Evolutionary conservation across 2,329 filamentous ascomycete genomes (phyloP).

Genomic region (Harringtonia aguacate): DNA sequence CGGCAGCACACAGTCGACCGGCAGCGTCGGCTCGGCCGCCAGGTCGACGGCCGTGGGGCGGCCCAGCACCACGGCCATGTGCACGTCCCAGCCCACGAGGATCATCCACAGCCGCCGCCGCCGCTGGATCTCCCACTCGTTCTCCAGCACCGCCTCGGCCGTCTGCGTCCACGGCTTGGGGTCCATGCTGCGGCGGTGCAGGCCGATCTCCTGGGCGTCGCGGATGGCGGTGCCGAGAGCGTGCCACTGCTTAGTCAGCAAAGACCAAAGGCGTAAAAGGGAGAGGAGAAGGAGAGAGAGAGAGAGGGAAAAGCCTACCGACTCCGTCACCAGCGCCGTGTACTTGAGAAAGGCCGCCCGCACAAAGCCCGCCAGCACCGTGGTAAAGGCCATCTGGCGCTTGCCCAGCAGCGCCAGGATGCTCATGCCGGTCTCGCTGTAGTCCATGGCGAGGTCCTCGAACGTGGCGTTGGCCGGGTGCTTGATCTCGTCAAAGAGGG

Average conservation of each 20-base stretch:
- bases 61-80: slow-evolving; percentile 41
- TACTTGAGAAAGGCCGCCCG: slow-evolving; percentile 48
- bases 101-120: slow-evolving; percentile 46
- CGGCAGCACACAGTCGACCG: slow-evolving; percentile 41
- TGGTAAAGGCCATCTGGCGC: slow-evolving; percentile 41
- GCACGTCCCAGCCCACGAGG: slow-evolving; percentile 42
- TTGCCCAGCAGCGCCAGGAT: slow-evolving; percentile 46
- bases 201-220: slow-evolving; percentile 52
- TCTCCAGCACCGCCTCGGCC: slow-evolving; percentile 39
- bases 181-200: slow-evolving; percentile 43
- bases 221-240: slow-evolving; percentile 44
- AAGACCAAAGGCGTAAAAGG: neutral
- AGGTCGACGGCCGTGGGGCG: slow-evolving; percentile 46
- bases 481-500: slow-evolving; percentile 44
- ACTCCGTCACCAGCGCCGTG: slow-evolving; percentile 46
- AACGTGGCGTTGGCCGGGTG: slow-evolving; percentile 49
- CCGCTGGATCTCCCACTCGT: slow-evolving; percentile 47
- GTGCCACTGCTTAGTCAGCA: slow-evolving; percentile 33
- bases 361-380: slow-evolving; percentile 47
- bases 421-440: slow-evolving; percentile 45
- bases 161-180: slow-evolving; percentile 34
- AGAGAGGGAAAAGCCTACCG: slow-evolving; percentile 30
- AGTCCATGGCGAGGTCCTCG: slow-evolving; percentile 49
- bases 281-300: neutral
- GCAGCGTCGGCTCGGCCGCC: slow-evolving; percentile 34